These are phyloP conservation scores for Chaetomiaceae sp. DNA, from an alignment of 2,329 filamentous ascomycete genomes.

Conservation along the genomic window DNA sequence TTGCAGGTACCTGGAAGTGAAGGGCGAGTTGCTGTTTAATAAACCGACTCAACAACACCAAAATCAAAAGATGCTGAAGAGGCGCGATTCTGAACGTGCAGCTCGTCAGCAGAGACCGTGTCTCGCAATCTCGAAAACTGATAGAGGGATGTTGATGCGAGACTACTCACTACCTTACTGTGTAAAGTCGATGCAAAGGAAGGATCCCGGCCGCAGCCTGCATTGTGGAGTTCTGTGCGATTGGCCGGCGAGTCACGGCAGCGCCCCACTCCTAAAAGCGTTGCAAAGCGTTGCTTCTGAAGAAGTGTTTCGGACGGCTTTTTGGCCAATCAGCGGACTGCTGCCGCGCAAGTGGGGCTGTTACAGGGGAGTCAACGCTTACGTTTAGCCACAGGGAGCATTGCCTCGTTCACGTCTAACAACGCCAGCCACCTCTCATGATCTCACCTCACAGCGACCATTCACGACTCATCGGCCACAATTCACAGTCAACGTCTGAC, in stretches of 20 bases:
- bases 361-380: background rate
- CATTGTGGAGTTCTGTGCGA: background rate
- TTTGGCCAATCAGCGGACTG: constrained; percentile 2
- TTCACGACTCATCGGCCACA: no score
- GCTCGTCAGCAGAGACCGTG: no score
- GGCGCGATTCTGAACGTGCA: no score
- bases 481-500: background rate
- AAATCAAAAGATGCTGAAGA: background rate
- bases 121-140: no score
- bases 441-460: background rate
- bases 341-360: background rate
- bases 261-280: background rate
- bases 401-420: background rate
- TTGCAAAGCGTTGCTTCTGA: constrained; percentile 5
- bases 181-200: background rate
- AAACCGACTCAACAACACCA: no score
- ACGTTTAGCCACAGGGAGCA: background rate
- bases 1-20: background rate
- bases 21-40: background rate
- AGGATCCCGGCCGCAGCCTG: background rate
- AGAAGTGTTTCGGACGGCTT: constrained; percentile 5
- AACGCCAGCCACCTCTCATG: background rate
- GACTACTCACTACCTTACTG: no score
- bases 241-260: background rate
- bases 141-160: no score